These are phyloP conservation scores for Choiromyces venosus DNA, from an alignment of 495 filamentous ascomycete species.

Conservation along the genomic window DNA sequence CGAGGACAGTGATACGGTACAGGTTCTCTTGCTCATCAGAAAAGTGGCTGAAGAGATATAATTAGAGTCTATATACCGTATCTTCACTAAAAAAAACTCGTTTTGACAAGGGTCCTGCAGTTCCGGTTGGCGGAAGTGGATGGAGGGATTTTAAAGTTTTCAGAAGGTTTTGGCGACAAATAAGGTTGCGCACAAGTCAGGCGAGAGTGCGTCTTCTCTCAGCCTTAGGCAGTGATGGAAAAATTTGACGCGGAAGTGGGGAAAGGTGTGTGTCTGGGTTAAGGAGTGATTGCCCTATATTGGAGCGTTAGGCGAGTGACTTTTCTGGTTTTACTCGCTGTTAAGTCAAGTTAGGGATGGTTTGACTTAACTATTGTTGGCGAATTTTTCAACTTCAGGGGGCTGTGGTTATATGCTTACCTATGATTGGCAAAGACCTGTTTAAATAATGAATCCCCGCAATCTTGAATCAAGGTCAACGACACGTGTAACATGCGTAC, in stretches of 20 bases:
- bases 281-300: not conserved
- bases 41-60: not conserved
- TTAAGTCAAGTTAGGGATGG: not conserved
- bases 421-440: not conserved
- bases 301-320: not conserved
- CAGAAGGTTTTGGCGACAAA: not conserved
- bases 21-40: not conserved
- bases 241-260: not conserved
- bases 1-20: not conserved
- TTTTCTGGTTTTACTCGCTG: not conserved
- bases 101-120: not conserved
- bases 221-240: not conserved
- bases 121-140: not conserved
- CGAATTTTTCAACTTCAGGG: not conserved
- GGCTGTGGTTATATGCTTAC: not conserved
- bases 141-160: not conserved
- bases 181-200: not conserved
- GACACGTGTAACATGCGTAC: not conserved
- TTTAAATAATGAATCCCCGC: not conserved
- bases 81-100: not conserved
- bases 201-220: not conserved
- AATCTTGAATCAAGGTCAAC: not conserved
- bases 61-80: not conserved
- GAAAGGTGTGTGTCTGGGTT: not conserved
- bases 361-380: not conserved